These are phyloP conservation scores for Candida tropicalis DNA, from an alignment of 1,139 yeast species.

Conservation along the genomic window DNA sequence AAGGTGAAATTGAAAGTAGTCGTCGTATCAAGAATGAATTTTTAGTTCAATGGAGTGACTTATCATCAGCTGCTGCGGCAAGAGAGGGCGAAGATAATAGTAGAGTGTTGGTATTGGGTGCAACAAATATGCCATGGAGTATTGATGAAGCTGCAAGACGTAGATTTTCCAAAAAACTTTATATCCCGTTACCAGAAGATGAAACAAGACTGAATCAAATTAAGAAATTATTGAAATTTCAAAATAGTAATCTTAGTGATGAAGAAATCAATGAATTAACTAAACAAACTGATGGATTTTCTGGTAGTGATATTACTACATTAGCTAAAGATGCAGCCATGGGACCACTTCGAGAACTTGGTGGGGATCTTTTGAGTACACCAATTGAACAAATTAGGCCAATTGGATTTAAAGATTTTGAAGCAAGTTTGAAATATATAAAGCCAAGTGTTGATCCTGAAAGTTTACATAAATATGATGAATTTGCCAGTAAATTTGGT, in stretches of 20 bases:
- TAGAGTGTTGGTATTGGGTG: conserved; percentile 89
- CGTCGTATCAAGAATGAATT: conserved; percentile 93
- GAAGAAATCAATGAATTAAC: conserved; percentile 65
- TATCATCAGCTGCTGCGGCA: conserved; percentile 93
- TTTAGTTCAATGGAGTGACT: conserved; percentile 92
- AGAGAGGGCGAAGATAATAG: conserved; percentile 58
- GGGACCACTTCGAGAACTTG: conserved; percentile 93
- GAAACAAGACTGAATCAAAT: conserved; percentile 81
- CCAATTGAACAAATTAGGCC: conserved; percentile 88
- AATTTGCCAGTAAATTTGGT: conserved; percentile 1
- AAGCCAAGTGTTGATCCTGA: conserved; percentile 91
- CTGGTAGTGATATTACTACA: conserved; percentile 95
- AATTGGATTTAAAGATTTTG: conserved; percentile 74
- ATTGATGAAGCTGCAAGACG: conserved; percentile 98
- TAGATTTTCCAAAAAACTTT: conserved; percentile 89
- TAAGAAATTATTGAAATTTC: conserved; percentile 67
- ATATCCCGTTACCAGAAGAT: conserved; percentile 90
- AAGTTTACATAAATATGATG: conserved; percentile 55
- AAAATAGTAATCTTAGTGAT: conserved; percentile 70
- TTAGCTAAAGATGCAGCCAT: conserved; percentile 97
- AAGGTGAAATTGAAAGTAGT: conserved; percentile 91
- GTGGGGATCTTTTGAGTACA: conserved; percentile 82
- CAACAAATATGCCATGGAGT: conserved; percentile 97
- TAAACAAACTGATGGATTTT: conserved; percentile 72
- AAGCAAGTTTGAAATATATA: conserved; percentile 75